Base-by-base conservation (phyloP, 2,329 filamentous ascomycete genomes). In the Trichoderma afroharzianum region DNA sequence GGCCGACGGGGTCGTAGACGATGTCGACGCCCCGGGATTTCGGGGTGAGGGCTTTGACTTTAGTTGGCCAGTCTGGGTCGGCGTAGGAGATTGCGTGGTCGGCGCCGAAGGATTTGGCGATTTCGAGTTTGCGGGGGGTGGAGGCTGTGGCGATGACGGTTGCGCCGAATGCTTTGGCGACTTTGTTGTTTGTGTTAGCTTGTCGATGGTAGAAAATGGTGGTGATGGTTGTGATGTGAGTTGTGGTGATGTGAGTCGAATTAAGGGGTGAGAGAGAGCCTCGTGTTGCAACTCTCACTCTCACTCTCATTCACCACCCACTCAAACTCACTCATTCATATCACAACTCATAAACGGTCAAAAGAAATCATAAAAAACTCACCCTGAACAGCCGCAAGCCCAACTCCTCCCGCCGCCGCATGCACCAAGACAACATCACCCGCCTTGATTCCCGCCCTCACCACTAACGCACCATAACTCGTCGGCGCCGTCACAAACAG, bases 101-200 rank as follows among this genome's bases (percentile, higher is more conserved):
- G 2, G 95, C 95, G 32, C 95, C 95, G 76, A 93, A 98, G 3
- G 86, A 83, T 74, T 86, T 87, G 62, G 95, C 95, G 11, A 98
- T 89, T 70, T 92, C 88, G 9, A 94, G 87, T 83, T 98, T 98
- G 67, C 91, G 89, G 76, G 88, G 81, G 1, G 92, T 93, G 1
- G 94, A 94, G 0, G 94, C 95, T 0, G 95, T 98, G 5, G 95
- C 95, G 73, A 98, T 91, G n/a, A 98, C 95, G 3, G 88, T 96
- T 11, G 95, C 95, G 7, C 95, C 95, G 66, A 92, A 91, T 0
- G 95, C 95, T 82, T 98, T 98, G 32, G 95, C 95, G 73, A 98
- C 85, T 66, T 24, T 21, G 26, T 12, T 6, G 11, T 11, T 32
- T 43, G 33, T 30, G 64, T 58, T 47, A 59, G 50, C 9, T 59